phyloP scores from a whole-genome alignment of 768 basidiomycete species.

The Hysterangium stoloniferum region DNA sequence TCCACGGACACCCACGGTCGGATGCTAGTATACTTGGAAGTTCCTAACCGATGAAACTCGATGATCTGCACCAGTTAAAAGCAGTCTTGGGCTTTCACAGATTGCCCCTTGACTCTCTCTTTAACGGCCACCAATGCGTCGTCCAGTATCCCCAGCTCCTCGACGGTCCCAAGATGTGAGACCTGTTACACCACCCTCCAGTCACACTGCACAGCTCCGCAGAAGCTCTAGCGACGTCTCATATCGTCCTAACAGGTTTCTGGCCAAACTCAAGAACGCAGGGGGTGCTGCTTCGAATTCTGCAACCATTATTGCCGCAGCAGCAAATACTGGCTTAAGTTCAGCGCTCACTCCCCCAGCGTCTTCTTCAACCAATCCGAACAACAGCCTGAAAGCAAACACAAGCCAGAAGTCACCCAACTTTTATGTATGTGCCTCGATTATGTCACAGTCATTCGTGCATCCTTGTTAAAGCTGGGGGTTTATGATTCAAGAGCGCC shows the following conservation, averaged over 20 bases:
- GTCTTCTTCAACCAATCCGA: neutral
- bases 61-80: too few relatives aligned
- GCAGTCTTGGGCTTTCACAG: too few relatives aligned
- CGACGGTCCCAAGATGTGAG: conserved; percentile 5
- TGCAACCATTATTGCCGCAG: neutral
- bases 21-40: too few relatives aligned
- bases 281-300: neutral
- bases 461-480: neutral
- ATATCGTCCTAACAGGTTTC: neutral
- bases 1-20: too few relatives aligned
- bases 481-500: conserved; percentile 24
- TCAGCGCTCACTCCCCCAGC: conserved; percentile 4
- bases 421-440: neutral
- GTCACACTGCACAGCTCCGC: conserved; percentile 3
- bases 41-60: too few relatives aligned
- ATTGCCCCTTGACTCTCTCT: too few relatives aligned
- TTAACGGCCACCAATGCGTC: conserved; percentile 3
- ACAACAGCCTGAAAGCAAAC: neutral
- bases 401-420: neutral
- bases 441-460: neutral
- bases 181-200: neutral
- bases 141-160: neutral
- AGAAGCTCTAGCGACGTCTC: conserved; percentile 10
- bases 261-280: conserved; percentile 7
- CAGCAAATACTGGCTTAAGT: neutral